Evolutionary conservation across 2,329 filamentous ascomycete genomes (phyloP).

Genomic region (Xylaria polymorpha): DNA sequence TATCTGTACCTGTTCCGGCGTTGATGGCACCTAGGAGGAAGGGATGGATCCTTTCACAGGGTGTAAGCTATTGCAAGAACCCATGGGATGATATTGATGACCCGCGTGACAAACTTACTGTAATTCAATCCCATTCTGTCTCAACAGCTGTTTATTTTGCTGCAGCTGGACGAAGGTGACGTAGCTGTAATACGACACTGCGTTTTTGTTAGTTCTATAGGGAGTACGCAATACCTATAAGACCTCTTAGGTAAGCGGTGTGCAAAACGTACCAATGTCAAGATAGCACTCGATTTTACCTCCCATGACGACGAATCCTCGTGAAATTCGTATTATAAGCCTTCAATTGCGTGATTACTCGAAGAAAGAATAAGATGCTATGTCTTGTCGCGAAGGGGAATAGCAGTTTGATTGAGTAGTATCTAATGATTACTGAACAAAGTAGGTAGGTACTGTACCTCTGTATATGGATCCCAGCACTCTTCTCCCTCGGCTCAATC

Average conservation of each 20-base stretch:
- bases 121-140: slow-evolving; percentile 69
- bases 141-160: slow-evolving; percentile 65
- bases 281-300: slow-evolving; percentile 74
- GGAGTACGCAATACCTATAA: neutral
- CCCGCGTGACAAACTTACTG: slow-evolving; percentile 63
- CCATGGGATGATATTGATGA: neutral
- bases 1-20: slow-evolving; percentile 61
- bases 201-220: slow-evolving; percentile 18
- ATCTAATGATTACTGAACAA: slow-evolving; percentile 1
- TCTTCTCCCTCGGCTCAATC: neutral
- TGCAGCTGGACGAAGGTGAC: slow-evolving; percentile 68
- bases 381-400: neutral
- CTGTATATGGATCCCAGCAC: neutral
- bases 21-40: slow-evolving; percentile 78
- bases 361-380: neutral
- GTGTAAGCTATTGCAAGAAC: neutral
- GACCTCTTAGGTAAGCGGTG: neutral
- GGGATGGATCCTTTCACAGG: slow-evolving; percentile 69
- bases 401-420: neutral
- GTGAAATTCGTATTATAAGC: neutral
- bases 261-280: slow-evolving; percentile 67
- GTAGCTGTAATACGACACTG: slow-evolving; percentile 75
- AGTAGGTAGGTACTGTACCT: neutral
- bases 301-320: slow-evolving; percentile 59
- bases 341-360: neutral